These are phyloP conservation scores for Candida sphagnicola DNA, from an alignment of 805 yeast species.

Conservation along the genomic window DNA sequence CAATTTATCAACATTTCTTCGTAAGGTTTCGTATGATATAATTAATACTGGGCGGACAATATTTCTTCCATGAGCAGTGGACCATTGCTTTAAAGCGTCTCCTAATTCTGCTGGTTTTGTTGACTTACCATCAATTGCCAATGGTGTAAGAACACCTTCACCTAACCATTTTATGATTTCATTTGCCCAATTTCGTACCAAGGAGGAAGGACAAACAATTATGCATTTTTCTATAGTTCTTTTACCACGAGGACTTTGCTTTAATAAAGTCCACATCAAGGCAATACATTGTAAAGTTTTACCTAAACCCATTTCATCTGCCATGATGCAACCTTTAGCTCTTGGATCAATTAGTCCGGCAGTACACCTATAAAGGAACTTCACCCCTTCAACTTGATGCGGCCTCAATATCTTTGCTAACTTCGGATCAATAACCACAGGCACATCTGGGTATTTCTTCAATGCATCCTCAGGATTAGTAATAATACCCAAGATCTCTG, in stretches of 20 bases:
- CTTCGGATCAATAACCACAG: slow-evolving; percentile 92
- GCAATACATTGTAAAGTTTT: slow-evolving; percentile 88
- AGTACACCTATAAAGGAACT: slow-evolving; percentile 85
- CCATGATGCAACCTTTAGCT: slow-evolving; percentile 97
- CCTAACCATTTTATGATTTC: slow-evolving; percentile 95
- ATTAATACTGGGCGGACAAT: slow-evolving; percentile 91
- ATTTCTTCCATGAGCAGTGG: slow-evolving; percentile 79
- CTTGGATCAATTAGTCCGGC: slow-evolving; percentile 78
- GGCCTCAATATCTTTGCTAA: slow-evolving; percentile 84
- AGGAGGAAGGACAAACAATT: slow-evolving; percentile 91
- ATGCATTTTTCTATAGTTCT: slow-evolving; percentile 85
- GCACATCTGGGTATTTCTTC: slow-evolving; percentile 73
- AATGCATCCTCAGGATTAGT: slow-evolving; percentile 45
- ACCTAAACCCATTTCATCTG: slow-evolving; percentile 96
- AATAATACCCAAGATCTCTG: slow-evolving; percentile 75
- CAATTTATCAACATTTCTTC: slow-evolving; percentile 77
- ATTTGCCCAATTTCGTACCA: slow-evolving; percentile 96
- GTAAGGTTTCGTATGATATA: slow-evolving; percentile 87
- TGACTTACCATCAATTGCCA: slow-evolving; percentile 89
- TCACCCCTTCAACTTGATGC: slow-evolving; percentile 94
- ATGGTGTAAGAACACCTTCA: slow-evolving; percentile 78
- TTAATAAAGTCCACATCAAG: slow-evolving; percentile 85
- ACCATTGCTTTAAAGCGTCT: slow-evolving; percentile 74
- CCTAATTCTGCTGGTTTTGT: slow-evolving; percentile 69
- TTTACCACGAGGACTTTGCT: slow-evolving; percentile 82